Evolutionary conservation across 2,329 filamentous ascomycete species (phyloP), one percentile per base, ranked within the genome.

Genomic region (Xylaria polymorpha): DNA sequence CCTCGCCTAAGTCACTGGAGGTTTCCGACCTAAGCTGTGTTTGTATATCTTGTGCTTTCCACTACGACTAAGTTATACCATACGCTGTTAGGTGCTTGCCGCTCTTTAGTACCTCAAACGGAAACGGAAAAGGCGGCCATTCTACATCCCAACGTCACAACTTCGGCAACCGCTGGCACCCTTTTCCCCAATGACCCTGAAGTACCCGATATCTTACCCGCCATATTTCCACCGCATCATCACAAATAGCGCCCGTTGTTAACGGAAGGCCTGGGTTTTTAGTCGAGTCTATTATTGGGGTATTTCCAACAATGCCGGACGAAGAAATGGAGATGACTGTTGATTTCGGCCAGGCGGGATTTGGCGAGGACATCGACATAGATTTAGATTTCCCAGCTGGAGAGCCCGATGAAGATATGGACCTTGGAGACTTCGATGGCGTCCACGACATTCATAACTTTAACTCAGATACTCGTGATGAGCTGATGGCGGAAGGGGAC

Each of bases 261-360:
- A 60, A 46, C 53, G 18, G 59, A 62, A 55, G 29, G 22, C 44
- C 51, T 35, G 14, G 20, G 57, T 10, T 58, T 48, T 8, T 50
- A 50, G 55, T 35, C 29, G 18, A 63, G 18, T 25, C 67, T 50
- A 29, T 46, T 29, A 20, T 55, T 66, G 10, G 18, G 41, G 44
- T n/a, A 50, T 18, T 58, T 56, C n/a, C 67, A 32, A 74, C 60
- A 39, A 79, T 79, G 77, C 74, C 78, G 37, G 74, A 71, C 59
- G 77, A 79, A 61, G 78, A 79, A 61, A 79, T 79, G 78, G 78
- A 79, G 51, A 79, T 79, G 67, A 74, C 73, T 20, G 72, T 77
- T 55, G 78, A 79, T 66, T 74, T 78, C 53, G 74, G 75, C 65
- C 77, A 74, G 14, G 20, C 69, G 50, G 76, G 72, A 22, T 75